Conservation (phyloP, 2,329 filamentous ascomycete genomes). For the Fusarium nygamai region DNA sequence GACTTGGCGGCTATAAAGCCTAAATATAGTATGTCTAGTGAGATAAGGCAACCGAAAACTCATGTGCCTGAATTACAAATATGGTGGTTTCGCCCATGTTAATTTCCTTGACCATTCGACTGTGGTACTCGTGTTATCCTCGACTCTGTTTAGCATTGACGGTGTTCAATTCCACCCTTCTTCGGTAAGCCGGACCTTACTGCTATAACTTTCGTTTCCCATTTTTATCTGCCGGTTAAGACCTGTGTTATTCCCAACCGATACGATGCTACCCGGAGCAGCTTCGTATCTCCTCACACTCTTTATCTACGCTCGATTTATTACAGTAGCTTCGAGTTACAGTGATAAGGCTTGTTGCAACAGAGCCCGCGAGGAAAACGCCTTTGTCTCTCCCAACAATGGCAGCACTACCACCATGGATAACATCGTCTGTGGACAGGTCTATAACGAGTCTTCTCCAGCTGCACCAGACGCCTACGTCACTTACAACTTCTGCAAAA, state of each 20-base stretch:
- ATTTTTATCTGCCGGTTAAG: background rate
- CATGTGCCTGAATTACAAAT: background rate
- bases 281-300: rapidly evolving
- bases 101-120: no score
- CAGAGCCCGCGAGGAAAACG: background rate
- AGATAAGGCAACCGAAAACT: no score
- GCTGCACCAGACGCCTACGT: background rate
- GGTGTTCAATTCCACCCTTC: rapidly evolving
- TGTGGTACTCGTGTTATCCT: background rate
- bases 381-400: background rate
- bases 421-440: background rate
- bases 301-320: rapidly evolving
- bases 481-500: background rate
- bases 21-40: no score
- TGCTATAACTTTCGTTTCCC: background rate
- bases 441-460: background rate
- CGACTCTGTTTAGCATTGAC: rapidly evolving
- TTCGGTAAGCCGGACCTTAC: rapidly evolving
- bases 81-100: background rate
- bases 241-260: background rate
- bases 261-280: background rate
- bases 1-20: rapidly evolving
- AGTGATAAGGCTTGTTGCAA: background rate
- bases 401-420: background rate
- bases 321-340: background rate